Evolutionary conservation across 176 grass and related monocot species (phyloP), one percentile per base, ranked within the genome.

Genomic region (Avena sativa): DNA sequence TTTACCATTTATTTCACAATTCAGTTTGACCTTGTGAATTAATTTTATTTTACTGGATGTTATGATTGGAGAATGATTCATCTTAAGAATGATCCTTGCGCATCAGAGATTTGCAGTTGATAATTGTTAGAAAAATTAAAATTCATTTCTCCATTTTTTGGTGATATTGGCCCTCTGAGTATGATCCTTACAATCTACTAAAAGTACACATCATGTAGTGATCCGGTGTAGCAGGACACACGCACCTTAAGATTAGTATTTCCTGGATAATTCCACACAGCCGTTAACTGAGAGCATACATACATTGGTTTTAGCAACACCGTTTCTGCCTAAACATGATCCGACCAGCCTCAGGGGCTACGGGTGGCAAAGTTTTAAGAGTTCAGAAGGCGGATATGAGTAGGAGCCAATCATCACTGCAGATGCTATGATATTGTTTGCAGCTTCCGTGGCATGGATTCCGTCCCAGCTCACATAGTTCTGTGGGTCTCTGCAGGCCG

Each of bases 391-490:
- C 51, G 93, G 93, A n/a, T 89, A 67, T 0, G 82, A 93, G 63
- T 79, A 72, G 0, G 84, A 89, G 17, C 81, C 86, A 40, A 82
- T 86, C 2, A 95, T 85, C 12, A 98, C 75, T 10, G 86, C 81
- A 63, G 13, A 76, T 0, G 86, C 20, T 25, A 98, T 56, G 74
- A 79, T 72, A 49, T 62, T 88, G 46, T 95, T 95, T 51, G 90
- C 93, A 75, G 91, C 86, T 78, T 98, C 91, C 0, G 93, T 95
- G 46, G 90, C 78, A 91, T 95, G 96, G 28, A 98, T 94, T 20
- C 93, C 96, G 0, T 98, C 88, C 93, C 96, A 95, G 80, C 91
- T 98, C 61, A 92, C 88, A 12, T 95, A 94, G 77, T 88, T 91
- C 13, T 91, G 71, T 0, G 93, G 91, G 8, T 95, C 90, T 69